A percentile compares a stretch with the other conserved stretches of the same genome.
Conservation (phyloP, 441 rosid species). For the Mallotus repandus region DNA sequence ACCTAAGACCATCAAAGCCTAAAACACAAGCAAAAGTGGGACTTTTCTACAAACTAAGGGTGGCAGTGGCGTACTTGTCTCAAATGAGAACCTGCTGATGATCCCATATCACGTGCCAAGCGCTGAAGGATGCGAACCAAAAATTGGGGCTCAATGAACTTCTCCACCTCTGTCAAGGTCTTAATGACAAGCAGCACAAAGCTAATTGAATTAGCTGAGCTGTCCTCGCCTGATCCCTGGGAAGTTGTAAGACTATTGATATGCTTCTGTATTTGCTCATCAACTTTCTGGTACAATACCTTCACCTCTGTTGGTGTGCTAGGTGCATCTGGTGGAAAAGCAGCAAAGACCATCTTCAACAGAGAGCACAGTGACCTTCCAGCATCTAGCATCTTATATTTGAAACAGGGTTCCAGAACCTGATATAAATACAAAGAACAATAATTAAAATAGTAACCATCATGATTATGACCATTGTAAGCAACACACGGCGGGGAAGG, state of each 20-base stretch:
- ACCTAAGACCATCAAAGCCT: not conserved
- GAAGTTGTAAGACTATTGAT: conserved; percentile 56
- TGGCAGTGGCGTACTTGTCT: conserved; percentile 67
- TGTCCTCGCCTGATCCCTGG: conserved; percentile 73
- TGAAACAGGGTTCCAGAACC: conserved; percentile 97
- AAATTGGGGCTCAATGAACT: conserved; percentile 65
- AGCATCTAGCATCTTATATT: conserved; percentile 88
- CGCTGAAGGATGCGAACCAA: conserved; percentile 88
- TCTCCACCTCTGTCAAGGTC: conserved; percentile 85
- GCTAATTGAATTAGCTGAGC: conserved; percentile 66
- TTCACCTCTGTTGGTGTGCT: conserved; percentile 72
- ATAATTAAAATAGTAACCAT: conserved; percentile 1
- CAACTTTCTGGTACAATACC: conserved; percentile 74
- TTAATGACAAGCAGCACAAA: conserved; percentile 84
- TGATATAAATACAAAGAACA: conserved; percentile 34
- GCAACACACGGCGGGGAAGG: no score
- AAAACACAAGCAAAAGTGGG: not conserved
- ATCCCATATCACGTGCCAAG: conserved; percentile 86
- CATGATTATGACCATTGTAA: not conserved
- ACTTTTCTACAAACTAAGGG: not conserved
- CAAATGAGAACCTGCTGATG: conserved; percentile 65
- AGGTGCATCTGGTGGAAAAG: conserved; percentile 80
- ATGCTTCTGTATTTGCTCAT: conserved; percentile 87
- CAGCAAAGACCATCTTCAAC: conserved; percentile 87
- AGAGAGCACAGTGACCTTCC: conserved; percentile 93